A percentile compares a stretch with the other conserved stretches of the same genome.
Conservation (phyloP, 768 basidiomycete genomes). For the Boletus insuetus region DNA sequence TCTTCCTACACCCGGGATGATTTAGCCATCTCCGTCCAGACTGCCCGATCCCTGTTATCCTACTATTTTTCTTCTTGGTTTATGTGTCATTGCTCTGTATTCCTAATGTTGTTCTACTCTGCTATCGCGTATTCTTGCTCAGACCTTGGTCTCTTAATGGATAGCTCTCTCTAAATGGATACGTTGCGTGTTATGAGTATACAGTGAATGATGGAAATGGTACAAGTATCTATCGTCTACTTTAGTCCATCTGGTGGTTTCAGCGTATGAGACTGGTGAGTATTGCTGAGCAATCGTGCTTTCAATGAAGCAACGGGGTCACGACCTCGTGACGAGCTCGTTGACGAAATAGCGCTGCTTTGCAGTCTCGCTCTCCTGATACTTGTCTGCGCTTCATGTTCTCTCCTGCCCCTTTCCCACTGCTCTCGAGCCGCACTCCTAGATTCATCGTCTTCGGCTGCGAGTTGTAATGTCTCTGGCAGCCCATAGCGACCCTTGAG, state of each 20-base stretch:
- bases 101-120: conserved; percentile 57
- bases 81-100: conserved; percentile 49
- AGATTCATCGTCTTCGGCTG: conserved; percentile 61
- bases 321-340: conserved; percentile 19
- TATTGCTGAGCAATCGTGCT: conserved; percentile 57
- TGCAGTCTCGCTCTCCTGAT: conserved; percentile 49
- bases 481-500: conserved; percentile 78
- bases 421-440: conserved; percentile 59
- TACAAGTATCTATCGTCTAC: conserved; percentile 7
- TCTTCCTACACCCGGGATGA: conserved; percentile 18
- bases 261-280: conserved; percentile 35
- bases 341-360: conserved; percentile 23
- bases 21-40: conserved; percentile 33
- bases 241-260: conserved; percentile 25
- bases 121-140: conserved; percentile 51
- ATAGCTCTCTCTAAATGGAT: conserved; percentile 19
- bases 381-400: conserved; percentile 41
- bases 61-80: conserved; percentile 39
- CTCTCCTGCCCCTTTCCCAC: conserved; percentile 55
- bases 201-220: conserved; percentile 1
- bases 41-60: conserved; percentile 32
- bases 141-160: conserved; percentile 34
- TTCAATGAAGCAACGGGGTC: conserved; percentile 44
- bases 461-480: conserved; percentile 61
- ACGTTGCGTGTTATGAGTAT: conserved; percentile 14